These are phyloP conservation scores for Lactifluus subvellereus DNA, from an alignment of 768 basidiomycete species.

Conservation along the genomic window DNA sequence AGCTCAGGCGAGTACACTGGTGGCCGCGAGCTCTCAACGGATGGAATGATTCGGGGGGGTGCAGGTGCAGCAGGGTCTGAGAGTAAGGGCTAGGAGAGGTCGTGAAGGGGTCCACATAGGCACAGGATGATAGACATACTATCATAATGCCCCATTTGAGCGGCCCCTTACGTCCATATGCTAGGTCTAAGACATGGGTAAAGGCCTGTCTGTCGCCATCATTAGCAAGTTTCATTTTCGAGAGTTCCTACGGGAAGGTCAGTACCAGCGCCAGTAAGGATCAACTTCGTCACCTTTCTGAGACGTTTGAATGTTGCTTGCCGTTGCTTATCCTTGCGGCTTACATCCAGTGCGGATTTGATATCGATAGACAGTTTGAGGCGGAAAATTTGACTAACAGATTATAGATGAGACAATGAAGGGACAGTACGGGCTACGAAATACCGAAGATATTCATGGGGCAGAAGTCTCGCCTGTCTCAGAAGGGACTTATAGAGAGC, in stretches of 20 bases:
- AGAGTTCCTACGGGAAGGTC: slow-evolving; percentile 42
- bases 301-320: slow-evolving; percentile 44
- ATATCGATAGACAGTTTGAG: slow-evolving; percentile 55
- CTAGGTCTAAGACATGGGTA: slow-evolving; percentile 53
- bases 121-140: slow-evolving; percentile 35
- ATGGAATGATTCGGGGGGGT: slow-evolving; percentile 46
- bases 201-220: slow-evolving; percentile 45
- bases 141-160: slow-evolving; percentile 62
- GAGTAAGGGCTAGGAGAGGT: slow-evolving; percentile 46
- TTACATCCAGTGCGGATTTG: slow-evolving; percentile 39
- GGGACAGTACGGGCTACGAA: neutral
- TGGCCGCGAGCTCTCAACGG: slow-evolving; percentile 49
- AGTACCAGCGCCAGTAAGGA: neutral
- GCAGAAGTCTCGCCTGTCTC: slow-evolving; percentile 40
- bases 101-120: slow-evolving; percentile 1
- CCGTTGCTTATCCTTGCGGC: slow-evolving; percentile 30
- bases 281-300: slow-evolving; percentile 39
- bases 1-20: slow-evolving; percentile 63
- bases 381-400: slow-evolving; percentile 55
- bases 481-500: slow-evolving; percentile 39
- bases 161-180: slow-evolving; percentile 73
- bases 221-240: slow-evolving; percentile 50
- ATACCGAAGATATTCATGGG: slow-evolving; percentile 44
- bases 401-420: neutral
- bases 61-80: slow-evolving; percentile 38